A percentile compares a stretch with the other conserved stretches of the same genome.
phyloP scores from a whole-genome alignment of 768 basidiomycete species.

The Podaxis pistillaris region DNA sequence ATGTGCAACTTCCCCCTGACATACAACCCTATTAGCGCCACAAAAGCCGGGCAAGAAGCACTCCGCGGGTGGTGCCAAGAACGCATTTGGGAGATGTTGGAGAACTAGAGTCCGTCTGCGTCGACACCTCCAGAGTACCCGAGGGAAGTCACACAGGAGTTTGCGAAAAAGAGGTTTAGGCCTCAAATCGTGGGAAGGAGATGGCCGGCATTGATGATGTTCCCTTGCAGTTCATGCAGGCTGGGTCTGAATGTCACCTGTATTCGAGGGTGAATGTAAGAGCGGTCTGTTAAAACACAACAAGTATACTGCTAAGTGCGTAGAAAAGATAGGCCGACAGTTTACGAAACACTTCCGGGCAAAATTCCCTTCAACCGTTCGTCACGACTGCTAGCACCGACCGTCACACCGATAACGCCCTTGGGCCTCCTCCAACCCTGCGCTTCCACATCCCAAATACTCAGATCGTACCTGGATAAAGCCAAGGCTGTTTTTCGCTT shows the following conservation, averaged over 20 bases:
- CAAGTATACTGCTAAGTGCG: too few species aligned
- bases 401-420: constrained; percentile 58
- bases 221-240: too few species aligned
- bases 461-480: constrained; percentile 68
- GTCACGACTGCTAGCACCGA: constrained; percentile 72
- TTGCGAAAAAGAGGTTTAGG: constrained; percentile 49
- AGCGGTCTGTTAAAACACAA: too few species aligned
- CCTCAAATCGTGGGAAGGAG: too few species aligned
- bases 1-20: not conserved
- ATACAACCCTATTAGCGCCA: constrained; percentile 34
- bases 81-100: constrained; percentile 53
- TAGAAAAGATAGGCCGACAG: too few species aligned
- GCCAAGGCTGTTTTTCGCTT: constrained; percentile 47
- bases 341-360: constrained; percentile 14
- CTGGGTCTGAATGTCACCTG: too few species aligned
- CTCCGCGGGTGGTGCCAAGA: constrained; percentile 33
- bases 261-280: too few species aligned
- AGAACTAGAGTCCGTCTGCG: constrained; percentile 56
- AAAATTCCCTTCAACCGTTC: constrained; percentile 46
- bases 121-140: constrained; percentile 31
- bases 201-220: too few species aligned
- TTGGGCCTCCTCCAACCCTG: constrained; percentile 76
- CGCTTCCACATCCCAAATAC: constrained; percentile 69
- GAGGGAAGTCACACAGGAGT: constrained; percentile 22
- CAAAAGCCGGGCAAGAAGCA: constrained; percentile 24